Evolutionary conservation across 2,329 filamentous ascomycete species (phyloP).

Genomic region (Sporothrix pallida): DNA sequence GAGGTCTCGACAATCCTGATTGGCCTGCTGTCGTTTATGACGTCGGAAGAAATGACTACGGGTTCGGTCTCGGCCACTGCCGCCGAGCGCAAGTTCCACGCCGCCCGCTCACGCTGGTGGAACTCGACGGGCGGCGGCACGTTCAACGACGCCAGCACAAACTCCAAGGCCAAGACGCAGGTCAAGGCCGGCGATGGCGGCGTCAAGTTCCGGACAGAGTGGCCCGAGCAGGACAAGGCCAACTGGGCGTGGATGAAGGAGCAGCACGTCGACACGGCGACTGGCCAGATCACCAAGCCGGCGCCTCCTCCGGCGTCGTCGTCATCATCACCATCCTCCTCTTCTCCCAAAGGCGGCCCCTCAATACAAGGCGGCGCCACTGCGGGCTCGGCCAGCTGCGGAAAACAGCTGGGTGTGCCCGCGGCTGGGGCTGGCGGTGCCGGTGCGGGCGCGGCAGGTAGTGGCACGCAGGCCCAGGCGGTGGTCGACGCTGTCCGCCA

Average conservation of each 20-base stretch:
- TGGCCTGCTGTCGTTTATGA: conserved; percentile 96
- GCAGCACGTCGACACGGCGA: conserved; percentile 76
- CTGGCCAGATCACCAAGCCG: conserved; percentile 62
- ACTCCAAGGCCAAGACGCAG: conserved; percentile 67
- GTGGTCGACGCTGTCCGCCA: conserved; percentile 78
- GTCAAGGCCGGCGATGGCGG: conserved; percentile 93
- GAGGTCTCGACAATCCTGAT: conserved; percentile 96
- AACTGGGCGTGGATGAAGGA: conserved; percentile 93
- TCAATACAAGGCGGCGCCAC: neutral
- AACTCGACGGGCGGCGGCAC: conserved; percentile 92
- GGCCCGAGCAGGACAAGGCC: conserved; percentile 54
- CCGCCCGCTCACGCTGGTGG: conserved; percentile 87
- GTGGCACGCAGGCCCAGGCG: conserved; percentile 69
- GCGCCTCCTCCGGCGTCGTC: conserved; percentile 43
- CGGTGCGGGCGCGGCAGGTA: conserved; percentile 52
- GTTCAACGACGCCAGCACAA: conserved; percentile 38
- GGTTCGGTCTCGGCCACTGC: conserved; percentile 81
- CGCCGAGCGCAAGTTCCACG: conserved; percentile 77
- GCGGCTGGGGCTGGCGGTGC: conserved; percentile 48
- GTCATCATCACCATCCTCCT: neutral
- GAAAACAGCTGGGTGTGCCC: conserved; percentile 64
- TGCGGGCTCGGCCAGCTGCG: conserved; percentile 45
- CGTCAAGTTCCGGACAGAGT: conserved; percentile 46
- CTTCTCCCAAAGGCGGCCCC: neutral
- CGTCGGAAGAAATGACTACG: conserved; percentile 97